Base-by-base conservation (phyloP, 495 filamentous ascomycete species). In the Ascobolus immersus region DNA sequence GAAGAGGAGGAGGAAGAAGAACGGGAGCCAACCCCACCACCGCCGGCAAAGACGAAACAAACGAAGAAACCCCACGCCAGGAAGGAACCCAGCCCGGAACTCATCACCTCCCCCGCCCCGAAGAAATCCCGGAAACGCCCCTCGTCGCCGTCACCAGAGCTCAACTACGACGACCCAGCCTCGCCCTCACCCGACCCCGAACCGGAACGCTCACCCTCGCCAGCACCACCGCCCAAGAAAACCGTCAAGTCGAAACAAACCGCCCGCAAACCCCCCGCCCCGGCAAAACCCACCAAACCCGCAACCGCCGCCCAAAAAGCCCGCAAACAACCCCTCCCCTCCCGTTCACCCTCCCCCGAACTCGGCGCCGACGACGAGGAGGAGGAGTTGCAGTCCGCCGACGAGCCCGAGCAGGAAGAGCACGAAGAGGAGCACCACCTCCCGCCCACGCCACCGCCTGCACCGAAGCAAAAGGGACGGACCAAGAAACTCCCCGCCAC, bases 31-130 rank as follows among this genome's bases (percentile, higher is more conserved):
- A 12, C 34, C n/a, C 36, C 35, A 28, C 33, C 31, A 43, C 11
- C 49, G 48, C 30, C 34, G 20, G 35, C 11, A 44, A 47, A 19
- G 42, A 44, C 18, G 34, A 50, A 13, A 42, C 35, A 7, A 39
- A 45, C 13, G 43, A 52, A 21, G 38, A 39, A 13, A 44, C 47
- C 11, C 36, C 52, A 13, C 6, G 21, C 12, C 17, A 18, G 18
- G 33, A 8, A 21, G 14, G n/a, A 13, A 31, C 15, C 1, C 22
- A 32, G 12, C 12, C 19, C 7, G 23, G 18, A 20, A 17, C 34
- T 32, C 22, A 11, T 14, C 14, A 35, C 19, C n/a, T n/a, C n/a
- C n/a, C n/a, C n/a, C n/a, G n/a, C n/a, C n/a, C n/a, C n/a, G 22
- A 25, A 30, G 35, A 38, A 30, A 28, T 18, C 6, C 6, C 7